Conservation (phyloP, 1,284 basidiomycete species). For the Apiotrichum montevideense region DNA sequence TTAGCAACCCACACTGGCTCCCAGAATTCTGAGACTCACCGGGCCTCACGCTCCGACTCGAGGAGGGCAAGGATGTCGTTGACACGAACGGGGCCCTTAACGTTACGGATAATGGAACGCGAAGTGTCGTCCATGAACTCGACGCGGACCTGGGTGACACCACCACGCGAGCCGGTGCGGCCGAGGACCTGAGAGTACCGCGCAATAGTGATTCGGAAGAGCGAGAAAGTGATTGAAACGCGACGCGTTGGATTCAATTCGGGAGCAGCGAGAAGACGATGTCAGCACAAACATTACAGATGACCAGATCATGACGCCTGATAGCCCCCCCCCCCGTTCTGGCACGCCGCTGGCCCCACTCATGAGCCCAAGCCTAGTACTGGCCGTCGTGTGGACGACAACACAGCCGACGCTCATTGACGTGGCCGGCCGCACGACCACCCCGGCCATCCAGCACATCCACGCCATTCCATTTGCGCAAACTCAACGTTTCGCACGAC, state of each 20-base stretch:
- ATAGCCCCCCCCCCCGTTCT: too few relatives aligned
- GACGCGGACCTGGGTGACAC: slow-evolving; percentile 98
- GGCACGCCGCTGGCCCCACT: too few relatives aligned
- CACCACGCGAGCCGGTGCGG: slow-evolving; percentile 97
- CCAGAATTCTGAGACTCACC: slow-evolving; percentile 57
- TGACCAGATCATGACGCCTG: too few relatives aligned
- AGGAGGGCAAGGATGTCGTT: slow-evolving; percentile 96
- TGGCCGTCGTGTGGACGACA: too few relatives aligned
- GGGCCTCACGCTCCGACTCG: slow-evolving; percentile 99
- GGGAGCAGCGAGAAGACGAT: not conserved
- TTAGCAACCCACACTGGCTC: not conserved
- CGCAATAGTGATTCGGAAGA: not conserved
- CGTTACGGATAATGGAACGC: slow-evolving; percentile 97
- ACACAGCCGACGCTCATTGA: too few relatives aligned
- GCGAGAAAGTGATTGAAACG: not conserved
- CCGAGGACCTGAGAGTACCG: slow-evolving; percentile 73
- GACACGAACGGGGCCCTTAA: slow-evolving; percentile 95
- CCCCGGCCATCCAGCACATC: too few relatives aligned
- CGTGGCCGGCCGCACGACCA: too few relatives aligned
- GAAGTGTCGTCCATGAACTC: slow-evolving; percentile 98
- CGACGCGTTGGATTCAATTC: not conserved
- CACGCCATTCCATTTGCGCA: too few relatives aligned
- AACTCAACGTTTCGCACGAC: too few relatives aligned
- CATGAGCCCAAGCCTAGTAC: too few relatives aligned
- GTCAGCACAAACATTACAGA: slow-evolving; percentile 2